A percentile compares a stretch with the other conserved stretches of the same genome.
Conservation (phyloP, 148 eudicot species). For the Bassia scoparia region DNA sequence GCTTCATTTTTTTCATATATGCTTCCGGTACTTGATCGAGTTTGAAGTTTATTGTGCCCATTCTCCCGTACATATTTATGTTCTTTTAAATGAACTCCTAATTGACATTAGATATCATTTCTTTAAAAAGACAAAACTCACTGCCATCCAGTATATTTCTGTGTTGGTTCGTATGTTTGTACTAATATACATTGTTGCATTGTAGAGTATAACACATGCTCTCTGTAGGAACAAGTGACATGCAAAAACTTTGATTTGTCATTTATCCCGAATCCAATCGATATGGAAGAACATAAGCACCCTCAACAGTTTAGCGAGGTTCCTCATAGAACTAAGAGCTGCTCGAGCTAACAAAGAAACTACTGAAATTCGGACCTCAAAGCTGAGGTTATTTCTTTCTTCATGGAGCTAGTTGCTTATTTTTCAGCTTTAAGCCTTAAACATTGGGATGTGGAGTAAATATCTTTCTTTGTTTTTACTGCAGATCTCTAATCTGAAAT, state of each 20-base stretch:
- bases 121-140: too few relatives aligned
- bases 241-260: slow-evolving; percentile 92
- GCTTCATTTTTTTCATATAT: too few relatives aligned
- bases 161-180: too few relatives aligned
- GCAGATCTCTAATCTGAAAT: slow-evolving; percentile 75
- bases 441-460: neutral
- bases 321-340: slow-evolving; percentile 83
- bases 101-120: too few relatives aligned
- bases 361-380: slow-evolving; percentile 77
- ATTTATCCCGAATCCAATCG: slow-evolving; percentile 81
- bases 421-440: neutral
- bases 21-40: too few relatives aligned
- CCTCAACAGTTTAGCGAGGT: slow-evolving; percentile 86
- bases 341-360: slow-evolving; percentile 92
- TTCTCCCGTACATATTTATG: too few relatives aligned
- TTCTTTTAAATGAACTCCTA: too few relatives aligned
- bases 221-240: slow-evolving; percentile 82
- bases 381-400: slow-evolving; percentile 58
- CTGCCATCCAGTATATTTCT: too few relatives aligned
- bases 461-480: slow-evolving; percentile 1
- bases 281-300: slow-evolving; percentile 85
- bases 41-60: too few relatives aligned
- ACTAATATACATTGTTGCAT: too few relatives aligned
- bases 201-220: too few relatives aligned
- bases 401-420: neutral